Evolutionary conservation across 805 yeast genomes (phyloP).

Genomic region (Dipodascus albidus): DNA sequence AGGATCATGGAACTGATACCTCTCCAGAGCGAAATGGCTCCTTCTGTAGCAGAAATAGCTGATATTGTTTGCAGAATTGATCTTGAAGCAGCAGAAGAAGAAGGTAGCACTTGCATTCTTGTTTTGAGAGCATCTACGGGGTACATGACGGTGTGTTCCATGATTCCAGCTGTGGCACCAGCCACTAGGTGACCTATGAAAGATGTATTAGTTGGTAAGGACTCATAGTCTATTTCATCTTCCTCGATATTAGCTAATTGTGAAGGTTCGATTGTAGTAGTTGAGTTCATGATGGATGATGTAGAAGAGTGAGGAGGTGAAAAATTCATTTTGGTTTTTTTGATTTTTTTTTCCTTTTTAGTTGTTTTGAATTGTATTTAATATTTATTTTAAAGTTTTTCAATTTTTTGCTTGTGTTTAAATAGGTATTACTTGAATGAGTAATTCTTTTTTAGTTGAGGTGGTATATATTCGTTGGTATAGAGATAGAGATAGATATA

Average conservation of each 20-base stretch:
- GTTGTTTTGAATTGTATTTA: too few relatives aligned
- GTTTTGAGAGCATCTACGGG: slow-evolving; percentile 96
- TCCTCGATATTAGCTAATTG: background rate
- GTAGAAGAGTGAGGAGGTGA: background rate
- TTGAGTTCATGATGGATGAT: background rate
- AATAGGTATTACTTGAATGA: too few relatives aligned
- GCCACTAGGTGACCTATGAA: slow-evolving; percentile 73
- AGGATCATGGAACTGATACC: slow-evolving; percentile 85
- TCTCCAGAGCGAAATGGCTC: slow-evolving; percentile 81
- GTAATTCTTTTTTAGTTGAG: too few relatives aligned
- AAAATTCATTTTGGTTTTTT: background rate
- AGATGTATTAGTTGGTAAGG: slow-evolving; percentile 80
- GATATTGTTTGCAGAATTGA: slow-evolving; percentile 57
- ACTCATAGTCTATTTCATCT: slow-evolving; percentile 58
- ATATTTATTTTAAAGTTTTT: too few relatives aligned
- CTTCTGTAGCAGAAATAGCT: slow-evolving; percentile 75
- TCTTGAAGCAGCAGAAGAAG: slow-evolving; percentile 16
- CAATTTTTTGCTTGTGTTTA: background rate
- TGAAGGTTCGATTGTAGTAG: too few relatives aligned
- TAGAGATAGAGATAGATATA: too few relatives aligned
- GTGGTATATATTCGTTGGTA: too few relatives aligned
- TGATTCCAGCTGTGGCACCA: slow-evolving; percentile 97
- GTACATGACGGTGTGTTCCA: slow-evolving; percentile 96
- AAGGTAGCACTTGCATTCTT: slow-evolving; percentile 61
- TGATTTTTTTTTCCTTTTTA: background rate